Base-by-base conservation (phyloP, 2,329 filamentous ascomycete genomes). In the Coniochaeta sp. region DNA sequence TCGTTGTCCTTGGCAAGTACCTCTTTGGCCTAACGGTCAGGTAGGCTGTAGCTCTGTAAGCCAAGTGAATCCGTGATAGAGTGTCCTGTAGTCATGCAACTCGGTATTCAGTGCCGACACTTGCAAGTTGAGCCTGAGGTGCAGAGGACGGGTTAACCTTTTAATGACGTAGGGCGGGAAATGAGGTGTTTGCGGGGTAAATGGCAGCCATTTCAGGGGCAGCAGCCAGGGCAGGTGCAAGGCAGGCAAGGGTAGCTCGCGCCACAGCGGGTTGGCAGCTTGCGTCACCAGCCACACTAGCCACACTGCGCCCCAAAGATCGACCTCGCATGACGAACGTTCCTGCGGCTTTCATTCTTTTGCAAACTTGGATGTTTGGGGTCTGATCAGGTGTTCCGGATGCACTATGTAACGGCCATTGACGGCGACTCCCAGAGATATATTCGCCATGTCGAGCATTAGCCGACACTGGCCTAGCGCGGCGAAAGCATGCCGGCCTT, bases 191-290 rank as follows among this genome's bases (percentile, higher is more conserved):
- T 55, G 58, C 38, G 58, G 58, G 58, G 58, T 59, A 55, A 40
- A n/a, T n/a, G 26, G 28, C 17, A 3, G 14, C 3, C 5, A 36
- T 36, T 32, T 36, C 34, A 36, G 34, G 34, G n/a, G n/a, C n/a
- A n/a, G n/a, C n/a, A n/a, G n/a, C n/a, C n/a, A n/a, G n/a, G n/a
- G n/a, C n/a, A n/a, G n/a, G n/a, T n/a, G n/a, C n/a, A n/a, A n/a
- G n/a, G 34, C 34, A 14, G 34, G 34, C 59, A 57, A 54, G 58
- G 58, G 58, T 57, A 60, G 54, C 40, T 57, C 24, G 42, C 59
- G 59, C 59, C 59, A 56, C 40, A 56, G 28, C 38, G 30, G 24
- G 17, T 38, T 24, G 34, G 36, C 17, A 24, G 30, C 2, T 17
- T 52, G 47, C 47, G 47, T 52, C 47, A 52, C 47, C 47, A 52